A percentile compares a stretch with the other conserved stretches of the same genome.
phyloP scores from a whole-genome alignment of 176 grass and related monocot genomes.

The maize (Zea mays) region DNA sequence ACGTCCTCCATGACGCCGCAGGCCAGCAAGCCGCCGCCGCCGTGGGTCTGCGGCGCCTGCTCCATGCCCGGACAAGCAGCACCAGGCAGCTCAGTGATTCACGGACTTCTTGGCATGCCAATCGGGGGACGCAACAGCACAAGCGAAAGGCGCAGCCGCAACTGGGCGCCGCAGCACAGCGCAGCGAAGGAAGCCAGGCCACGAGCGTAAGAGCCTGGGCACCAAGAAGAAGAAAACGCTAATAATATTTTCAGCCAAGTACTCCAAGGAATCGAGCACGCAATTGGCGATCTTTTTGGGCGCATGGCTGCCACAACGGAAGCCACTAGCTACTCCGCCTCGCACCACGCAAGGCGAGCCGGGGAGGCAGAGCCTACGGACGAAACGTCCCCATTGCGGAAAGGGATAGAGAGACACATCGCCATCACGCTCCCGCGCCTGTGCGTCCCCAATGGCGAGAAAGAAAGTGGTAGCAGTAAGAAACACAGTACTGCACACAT shows the following conservation, averaged over 20 bases:
- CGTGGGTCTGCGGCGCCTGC: slow-evolving; percentile 21
- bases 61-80: slow-evolving; percentile 43
- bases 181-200: slow-evolving; percentile 9
- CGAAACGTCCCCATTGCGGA: slow-evolving; percentile 39
- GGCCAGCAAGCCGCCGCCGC: slow-evolving; percentile 12
- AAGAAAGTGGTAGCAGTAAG: slow-evolving; percentile 8
- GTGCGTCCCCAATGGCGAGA: not conserved
- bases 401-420: slow-evolving; percentile 31
- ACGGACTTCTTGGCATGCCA: slow-evolving; percentile 13
- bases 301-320: slow-evolving; percentile 47
- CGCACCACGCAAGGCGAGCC: slow-evolving; percentile 7
- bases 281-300: slow-evolving; percentile 27
- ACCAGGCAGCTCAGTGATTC: not conserved
- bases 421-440: slow-evolving; percentile 9
- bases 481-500: slow-evolving; percentile 15
- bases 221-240: not conserved
- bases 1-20: slow-evolving; percentile 37
- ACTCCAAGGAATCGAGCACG: slow-evolving; percentile 39
- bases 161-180: slow-evolving; percentile 3
- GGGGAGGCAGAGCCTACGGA: slow-evolving; percentile 22
- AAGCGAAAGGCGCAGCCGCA: not conserved
- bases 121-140: not conserved
- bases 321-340: slow-evolving; percentile 22
- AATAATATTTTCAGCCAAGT: slow-evolving; percentile 1
- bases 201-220: slow-evolving; percentile 11